Conservation (phyloP, 495 filamentous ascomycete species). For the Margaritispora aquatica region DNA sequence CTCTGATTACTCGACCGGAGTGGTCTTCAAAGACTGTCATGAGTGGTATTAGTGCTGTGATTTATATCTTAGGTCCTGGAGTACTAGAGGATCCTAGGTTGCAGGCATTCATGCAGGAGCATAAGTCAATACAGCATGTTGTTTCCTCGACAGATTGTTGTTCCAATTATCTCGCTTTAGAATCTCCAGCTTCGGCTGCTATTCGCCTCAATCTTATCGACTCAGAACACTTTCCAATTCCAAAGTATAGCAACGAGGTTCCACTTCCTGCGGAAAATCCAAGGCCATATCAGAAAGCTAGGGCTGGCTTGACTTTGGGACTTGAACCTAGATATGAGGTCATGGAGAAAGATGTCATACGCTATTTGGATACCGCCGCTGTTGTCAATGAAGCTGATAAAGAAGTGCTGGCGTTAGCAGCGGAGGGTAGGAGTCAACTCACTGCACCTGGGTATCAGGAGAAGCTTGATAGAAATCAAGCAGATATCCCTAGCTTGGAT, state of each 20-base stretch:
- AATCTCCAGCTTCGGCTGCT: constrained; percentile 52
- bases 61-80: constrained; percentile 74
- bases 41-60: constrained; percentile 56
- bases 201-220: constrained; percentile 67
- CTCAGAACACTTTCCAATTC: constrained; percentile 58
- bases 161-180: constrained; percentile 64
- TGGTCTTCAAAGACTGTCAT: constrained; percentile 64
- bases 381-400: constrained; percentile 27
- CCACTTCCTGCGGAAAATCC: background rate
- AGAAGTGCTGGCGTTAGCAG: constrained; percentile 46
- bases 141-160: constrained; percentile 65
- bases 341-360: constrained; percentile 39
- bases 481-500: constrained; percentile 59
- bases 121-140: constrained; percentile 59
- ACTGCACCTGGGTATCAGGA: constrained; percentile 31
- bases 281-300: constrained; percentile 17
- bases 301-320: constrained; percentile 40
- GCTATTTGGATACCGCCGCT: constrained; percentile 44
- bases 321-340: constrained; percentile 60
- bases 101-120: constrained; percentile 58
- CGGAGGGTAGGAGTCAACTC: constrained; percentile 37
- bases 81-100: constrained; percentile 57
- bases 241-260: constrained; percentile 45
- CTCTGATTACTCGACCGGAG: constrained; percentile 62
- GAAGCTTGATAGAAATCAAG: constrained; percentile 34